phyloP scores from a whole-genome alignment of 208 protist genomes.

The Trypanosoma theileri region DNA sequence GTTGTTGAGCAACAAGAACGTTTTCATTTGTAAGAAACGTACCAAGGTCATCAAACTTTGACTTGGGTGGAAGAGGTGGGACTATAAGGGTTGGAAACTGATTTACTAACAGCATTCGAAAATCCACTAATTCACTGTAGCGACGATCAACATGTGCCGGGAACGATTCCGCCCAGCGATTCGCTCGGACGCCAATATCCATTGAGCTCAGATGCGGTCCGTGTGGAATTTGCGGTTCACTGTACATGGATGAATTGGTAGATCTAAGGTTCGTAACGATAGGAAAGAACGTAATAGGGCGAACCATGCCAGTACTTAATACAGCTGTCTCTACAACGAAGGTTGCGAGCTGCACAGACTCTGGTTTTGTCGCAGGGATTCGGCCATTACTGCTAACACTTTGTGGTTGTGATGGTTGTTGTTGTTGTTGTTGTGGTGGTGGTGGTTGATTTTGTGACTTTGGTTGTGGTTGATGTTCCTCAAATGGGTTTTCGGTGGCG shows the following conservation, averaged over 20 bases:
- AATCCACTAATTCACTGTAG: constrained; percentile 78
- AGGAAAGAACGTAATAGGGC: constrained; percentile 75
- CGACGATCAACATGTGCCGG: constrained; percentile 57
- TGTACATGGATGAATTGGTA: constrained; percentile 41
- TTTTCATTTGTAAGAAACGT: constrained; percentile 64
- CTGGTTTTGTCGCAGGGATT: background rate
- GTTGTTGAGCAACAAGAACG: constrained; percentile 53
- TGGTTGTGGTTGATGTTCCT: constrained; percentile 13
- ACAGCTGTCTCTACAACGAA: constrained; percentile 54
- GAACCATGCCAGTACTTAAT: constrained; percentile 50
- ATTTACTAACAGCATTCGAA: constrained; percentile 65
- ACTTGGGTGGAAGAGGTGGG: constrained; percentile 79
- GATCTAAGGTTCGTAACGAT: constrained; percentile 54
- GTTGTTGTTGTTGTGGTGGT: constrained; percentile 1
- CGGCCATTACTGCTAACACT: background rate
- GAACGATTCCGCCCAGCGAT: constrained; percentile 45
- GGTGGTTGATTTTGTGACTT: too few relatives aligned
- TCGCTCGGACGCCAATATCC: constrained; percentile 46
- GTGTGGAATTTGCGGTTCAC: constrained; percentile 43
- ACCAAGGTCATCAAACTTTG: constrained; percentile 54
- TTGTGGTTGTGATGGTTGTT: constrained; percentile 3
- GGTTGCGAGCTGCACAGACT: constrained; percentile 27
- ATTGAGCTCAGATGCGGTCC: constrained; percentile 45
- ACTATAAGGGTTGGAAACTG: constrained; percentile 79
- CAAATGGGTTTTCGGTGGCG: constrained; percentile 24